Evolutionary conservation across 352 stramenopile genomes (phyloP), one percentile per base, ranked within the genome.

Genomic region (Globisporangium lucens): DNA sequence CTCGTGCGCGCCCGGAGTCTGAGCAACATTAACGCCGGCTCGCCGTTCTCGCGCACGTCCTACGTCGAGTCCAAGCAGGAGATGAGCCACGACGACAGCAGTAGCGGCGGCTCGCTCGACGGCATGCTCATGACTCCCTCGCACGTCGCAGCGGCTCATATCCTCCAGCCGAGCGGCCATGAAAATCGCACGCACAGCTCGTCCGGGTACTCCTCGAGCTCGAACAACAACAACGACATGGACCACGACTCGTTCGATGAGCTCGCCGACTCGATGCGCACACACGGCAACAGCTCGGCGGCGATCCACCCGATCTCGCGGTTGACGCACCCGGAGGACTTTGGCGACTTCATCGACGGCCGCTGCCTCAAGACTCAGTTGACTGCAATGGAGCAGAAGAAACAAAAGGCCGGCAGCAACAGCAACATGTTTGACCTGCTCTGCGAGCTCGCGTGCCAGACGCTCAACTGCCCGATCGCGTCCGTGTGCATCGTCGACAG

Each of bases 401-500:
- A 81, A 27, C 67, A 75, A 12, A 74, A 75, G 17, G 71, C 59
- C 20, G 66, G 73, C 46, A 79, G 75, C 61, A 78, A 76, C 68
- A 87, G 79, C 74, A 90, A 89, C 73, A 92, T 91, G 83, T 92
- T 92, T 27, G 83, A 88, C 56, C 73, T 94, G 29, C 75, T 94
- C 43, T 94, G 86, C 65, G 86, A 92, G 59, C 74, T 94, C 53
- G 86, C 86, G 51, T 91, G 86, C 68, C 83, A 94, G 65, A 91
- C 86, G n/a, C 78, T 94, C 33, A 80, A 80, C 63, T 94, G 86
- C 41, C 86, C 86, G 6, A 90, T 94, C 66, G 86, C 86, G 12
- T 89, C 82, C 17, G 82, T 94, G 38, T 91, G 78, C 33, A 85
- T 92, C 69, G 36, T 86, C 9, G 80, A 93, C 53, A 72, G 75